phyloP scores from a whole-genome alignment of 805 yeast genomes.

The Schizosaccharomyces octosporus region DNA sequence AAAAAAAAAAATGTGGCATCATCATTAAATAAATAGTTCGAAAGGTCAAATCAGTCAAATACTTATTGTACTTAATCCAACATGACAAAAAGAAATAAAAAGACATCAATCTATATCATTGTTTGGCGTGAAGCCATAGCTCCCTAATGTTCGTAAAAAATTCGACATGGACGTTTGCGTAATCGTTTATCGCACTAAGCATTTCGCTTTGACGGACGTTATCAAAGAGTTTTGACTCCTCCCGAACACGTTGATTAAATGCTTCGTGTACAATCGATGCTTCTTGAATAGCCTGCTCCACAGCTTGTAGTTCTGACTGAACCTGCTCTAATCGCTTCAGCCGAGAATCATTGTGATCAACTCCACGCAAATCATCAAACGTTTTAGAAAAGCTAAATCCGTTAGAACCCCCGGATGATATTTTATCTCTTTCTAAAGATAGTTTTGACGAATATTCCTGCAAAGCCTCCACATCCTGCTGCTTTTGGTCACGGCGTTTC shows the following conservation, averaged over 20 bases:
- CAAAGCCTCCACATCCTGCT: conserved; percentile 69
- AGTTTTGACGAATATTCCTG: conserved; percentile 56
- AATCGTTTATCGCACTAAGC: conserved; percentile 38
- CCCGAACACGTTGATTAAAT: conserved; percentile 31
- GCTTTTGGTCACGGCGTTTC: conserved; percentile 71
- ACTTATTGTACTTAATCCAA: no score
- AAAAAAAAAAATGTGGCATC: no score
- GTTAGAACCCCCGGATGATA: conserved; percentile 24
- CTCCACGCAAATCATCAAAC: conserved; percentile 39
- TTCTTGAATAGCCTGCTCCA: conserved; percentile 25
- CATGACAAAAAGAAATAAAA: no score
- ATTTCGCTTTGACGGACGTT: conserved; percentile 55
- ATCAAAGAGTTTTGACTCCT: conserved; percentile 47
- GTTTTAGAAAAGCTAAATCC: conserved; percentile 28
- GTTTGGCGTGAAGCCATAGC: background rate
- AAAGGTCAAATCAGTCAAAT: no score
- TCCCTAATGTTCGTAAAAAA: conserved; percentile 33
- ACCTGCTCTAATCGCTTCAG: conserved; percentile 28
- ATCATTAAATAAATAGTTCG: no score
- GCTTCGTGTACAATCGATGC: conserved; percentile 28
- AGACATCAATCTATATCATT: background rate
- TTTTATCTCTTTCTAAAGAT: conserved; percentile 32
- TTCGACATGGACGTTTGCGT: conserved; percentile 52
- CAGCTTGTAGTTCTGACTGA: conserved; percentile 23
- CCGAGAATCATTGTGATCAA: conserved; percentile 31